phyloP scores from a whole-genome alignment of 2,329 filamentous ascomycete genomes.

The Fusarium coicis region DNA sequence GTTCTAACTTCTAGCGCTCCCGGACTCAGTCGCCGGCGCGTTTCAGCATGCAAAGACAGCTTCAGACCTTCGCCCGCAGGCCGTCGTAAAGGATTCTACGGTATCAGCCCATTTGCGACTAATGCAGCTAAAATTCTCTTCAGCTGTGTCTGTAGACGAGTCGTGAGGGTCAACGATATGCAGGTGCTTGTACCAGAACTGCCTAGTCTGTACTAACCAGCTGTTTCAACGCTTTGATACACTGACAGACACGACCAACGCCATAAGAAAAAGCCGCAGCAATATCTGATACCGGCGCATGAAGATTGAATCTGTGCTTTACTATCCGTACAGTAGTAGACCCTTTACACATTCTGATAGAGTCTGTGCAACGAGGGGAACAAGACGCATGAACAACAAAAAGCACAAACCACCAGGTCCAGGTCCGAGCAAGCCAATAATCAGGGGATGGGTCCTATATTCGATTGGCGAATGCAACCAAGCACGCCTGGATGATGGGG shows the following conservation, averaged over 20 bases:
- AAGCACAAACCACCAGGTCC: neutral
- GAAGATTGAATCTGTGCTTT: neutral
- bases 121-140: slow-evolving; percentile 17
- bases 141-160: slow-evolving; percentile 7
- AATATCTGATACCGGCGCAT: neutral
- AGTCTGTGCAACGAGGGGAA: slow-evolving; percentile 22
- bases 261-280: neutral
- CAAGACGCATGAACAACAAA: neutral
- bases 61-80: neutral
- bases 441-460: neutral
- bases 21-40: neutral
- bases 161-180: slow-evolving; percentile 1
- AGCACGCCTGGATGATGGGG: neutral
- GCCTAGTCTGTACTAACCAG: neutral
- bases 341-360: neutral
- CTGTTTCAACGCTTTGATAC: slow-evolving; percentile 14
- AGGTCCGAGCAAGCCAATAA: slow-evolving; percentile 15
- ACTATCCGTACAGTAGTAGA: too few species aligned
- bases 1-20: slow-evolving; percentile 23
- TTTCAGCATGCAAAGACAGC: slow-evolving; percentile 10
- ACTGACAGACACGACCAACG: neutral
- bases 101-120: slow-evolving; percentile 5
- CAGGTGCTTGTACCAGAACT: neutral
- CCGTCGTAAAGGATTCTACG: neutral
- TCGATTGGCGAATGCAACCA: slow-evolving; percentile 32